A percentile compares a stretch with the other conserved stretches of the same genome.
These are phyloP conservation scores for Secale cereale DNA, from an alignment of 176 grass and related monocot species.

Conservation along the genomic window DNA sequence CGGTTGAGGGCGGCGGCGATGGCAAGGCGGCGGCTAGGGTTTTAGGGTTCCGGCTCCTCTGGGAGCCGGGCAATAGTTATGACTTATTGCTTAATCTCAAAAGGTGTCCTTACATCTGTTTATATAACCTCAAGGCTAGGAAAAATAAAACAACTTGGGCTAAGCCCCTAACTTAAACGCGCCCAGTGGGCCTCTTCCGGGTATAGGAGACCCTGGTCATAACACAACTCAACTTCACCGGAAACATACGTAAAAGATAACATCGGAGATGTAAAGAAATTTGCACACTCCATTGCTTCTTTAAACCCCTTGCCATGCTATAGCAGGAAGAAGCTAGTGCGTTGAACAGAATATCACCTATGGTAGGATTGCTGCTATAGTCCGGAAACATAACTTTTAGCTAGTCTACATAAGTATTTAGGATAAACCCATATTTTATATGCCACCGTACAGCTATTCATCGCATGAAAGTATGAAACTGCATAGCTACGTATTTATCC, in stretches of 20 bases:
- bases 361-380: background rate
- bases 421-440: background rate
- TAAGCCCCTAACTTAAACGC: too few relatives aligned
- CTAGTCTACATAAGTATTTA: background rate
- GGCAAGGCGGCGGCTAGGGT: too few relatives aligned
- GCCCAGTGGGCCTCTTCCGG: too few relatives aligned
- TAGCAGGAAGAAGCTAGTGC: background rate
- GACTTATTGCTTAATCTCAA: too few relatives aligned
- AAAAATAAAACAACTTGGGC: too few relatives aligned
- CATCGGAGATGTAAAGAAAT: background rate
- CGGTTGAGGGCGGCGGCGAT: too few relatives aligned
- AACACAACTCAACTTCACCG: background rate
- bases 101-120: too few relatives aligned
- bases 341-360: background rate
- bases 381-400: background rate
- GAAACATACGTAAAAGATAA: background rate
- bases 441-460: background rate
- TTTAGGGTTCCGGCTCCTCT: too few relatives aligned
- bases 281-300: background rate
- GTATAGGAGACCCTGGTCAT: too few relatives aligned
- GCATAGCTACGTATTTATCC: background rate
- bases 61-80: too few relatives aligned
- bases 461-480: too few relatives aligned
- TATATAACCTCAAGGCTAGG: too few relatives aligned
- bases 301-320: background rate